These are phyloP conservation scores for Fusarium siculi DNA, from an alignment of 2,329 filamentous ascomycete species.

Conservation along the genomic window DNA sequence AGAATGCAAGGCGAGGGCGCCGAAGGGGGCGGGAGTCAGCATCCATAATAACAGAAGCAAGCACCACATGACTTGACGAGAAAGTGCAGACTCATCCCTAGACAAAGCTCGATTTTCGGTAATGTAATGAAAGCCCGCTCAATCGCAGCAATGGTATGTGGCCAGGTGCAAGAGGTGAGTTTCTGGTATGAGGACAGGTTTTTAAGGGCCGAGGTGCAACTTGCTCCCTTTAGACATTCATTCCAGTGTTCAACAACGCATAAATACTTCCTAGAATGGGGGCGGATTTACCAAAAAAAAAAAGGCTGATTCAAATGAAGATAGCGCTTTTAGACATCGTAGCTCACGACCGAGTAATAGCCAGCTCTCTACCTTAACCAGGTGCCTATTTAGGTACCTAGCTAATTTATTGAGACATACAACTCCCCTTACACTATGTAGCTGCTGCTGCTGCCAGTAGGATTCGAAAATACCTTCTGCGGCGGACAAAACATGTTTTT, in stretches of 20 bases:
- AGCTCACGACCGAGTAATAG: background rate
- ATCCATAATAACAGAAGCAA: background rate
- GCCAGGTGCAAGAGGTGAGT: conserved; percentile 1
- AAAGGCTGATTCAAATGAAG: background rate
- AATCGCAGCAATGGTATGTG: conserved; percentile 22
- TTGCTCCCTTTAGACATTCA: conserved; percentile 21
- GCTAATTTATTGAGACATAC: background rate
- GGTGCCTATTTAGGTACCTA: background rate
- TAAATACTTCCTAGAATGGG: background rate
- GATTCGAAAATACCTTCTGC: background rate
- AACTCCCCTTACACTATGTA: background rate
- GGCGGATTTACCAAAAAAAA: background rate
- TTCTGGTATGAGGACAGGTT: conserved; percentile 34
- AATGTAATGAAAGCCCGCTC: background rate
- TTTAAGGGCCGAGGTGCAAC: conserved; percentile 4
- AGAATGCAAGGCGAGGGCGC: conserved; percentile 4
- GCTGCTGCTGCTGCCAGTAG: background rate
- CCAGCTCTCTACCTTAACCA: background rate
- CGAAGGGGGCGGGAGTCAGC: background rate
- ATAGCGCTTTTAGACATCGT: background rate
- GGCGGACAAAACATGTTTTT: background rate
- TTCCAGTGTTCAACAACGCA: conserved; percentile 18
- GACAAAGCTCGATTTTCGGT: background rate
- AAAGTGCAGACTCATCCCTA: conserved; percentile 18
- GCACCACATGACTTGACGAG: background rate